phyloP scores from a whole-genome alignment of 2,329 filamentous ascomycete genomes.

The Talaromyces sp. region DNA sequence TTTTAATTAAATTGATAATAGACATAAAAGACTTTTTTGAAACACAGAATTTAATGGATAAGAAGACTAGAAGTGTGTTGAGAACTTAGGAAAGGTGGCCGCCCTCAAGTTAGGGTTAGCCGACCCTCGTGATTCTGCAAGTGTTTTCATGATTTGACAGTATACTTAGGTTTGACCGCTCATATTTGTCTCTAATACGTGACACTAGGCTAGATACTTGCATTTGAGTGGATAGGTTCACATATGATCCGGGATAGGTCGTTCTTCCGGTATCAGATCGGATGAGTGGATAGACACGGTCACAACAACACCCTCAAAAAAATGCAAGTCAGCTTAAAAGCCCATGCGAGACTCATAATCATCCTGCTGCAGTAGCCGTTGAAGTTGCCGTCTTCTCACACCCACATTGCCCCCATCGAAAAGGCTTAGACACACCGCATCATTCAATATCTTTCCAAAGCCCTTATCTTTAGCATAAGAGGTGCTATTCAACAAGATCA shows the following conservation, averaged over 20 bases:
- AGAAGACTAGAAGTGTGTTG: not conserved
- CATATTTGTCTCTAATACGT: no score
- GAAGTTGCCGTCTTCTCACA: conserved; percentile 46
- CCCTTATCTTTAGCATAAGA: conserved; percentile 41
- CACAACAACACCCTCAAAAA: not conserved
- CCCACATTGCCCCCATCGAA: conserved; percentile 55
- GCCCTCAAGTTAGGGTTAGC: not conserved
- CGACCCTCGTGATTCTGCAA: not conserved
- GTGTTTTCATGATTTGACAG: not conserved
- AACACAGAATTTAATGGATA: not conserved
- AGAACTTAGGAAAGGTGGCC: not conserved
- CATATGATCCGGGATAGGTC: no score
- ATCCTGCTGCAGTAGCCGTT: conserved; percentile 19
- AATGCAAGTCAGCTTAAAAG: not conserved
- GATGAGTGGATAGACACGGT: no score
- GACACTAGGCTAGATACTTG: no score
- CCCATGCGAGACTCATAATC: not conserved
- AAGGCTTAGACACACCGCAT: conserved; percentile 45
- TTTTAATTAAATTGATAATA: not conserved
- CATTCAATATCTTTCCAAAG: conserved; percentile 43
- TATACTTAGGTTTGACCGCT: not conserved
- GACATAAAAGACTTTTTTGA: not conserved
- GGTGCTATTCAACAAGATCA: conserved; percentile 21
- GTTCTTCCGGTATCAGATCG: no score
- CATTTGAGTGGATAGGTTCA: no score